Evolutionary conservation across 768 basidiomycete species (phyloP).

Genomic region (Mycena leptocephala): DNA sequence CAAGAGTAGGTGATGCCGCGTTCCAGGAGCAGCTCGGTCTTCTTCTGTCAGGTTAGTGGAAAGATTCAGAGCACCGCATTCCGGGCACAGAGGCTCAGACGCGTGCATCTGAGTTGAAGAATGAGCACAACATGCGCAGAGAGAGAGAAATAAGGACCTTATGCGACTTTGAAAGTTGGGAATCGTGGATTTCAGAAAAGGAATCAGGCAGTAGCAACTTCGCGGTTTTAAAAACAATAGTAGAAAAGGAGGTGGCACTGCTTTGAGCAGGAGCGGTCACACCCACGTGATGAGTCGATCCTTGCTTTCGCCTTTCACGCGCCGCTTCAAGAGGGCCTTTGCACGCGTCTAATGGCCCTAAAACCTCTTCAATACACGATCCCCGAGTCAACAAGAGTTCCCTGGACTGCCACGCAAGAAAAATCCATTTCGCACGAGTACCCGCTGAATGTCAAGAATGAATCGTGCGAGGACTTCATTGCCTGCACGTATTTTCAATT

Average conservation of each 20-base stretch:
- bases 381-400: neutral
- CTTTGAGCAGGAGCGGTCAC: neutral
- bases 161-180: too few relatives aligned
- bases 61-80: too few relatives aligned
- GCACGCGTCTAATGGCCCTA: conserved; percentile 20
- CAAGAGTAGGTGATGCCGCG: neutral
- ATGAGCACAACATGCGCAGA: too few relatives aligned
- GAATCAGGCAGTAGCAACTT: too few relatives aligned
- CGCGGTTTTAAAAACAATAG: too few relatives aligned
- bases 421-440: conserved; percentile 70
- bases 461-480: conserved; percentile 71
- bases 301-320: neutral
- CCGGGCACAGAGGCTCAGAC: too few relatives aligned
- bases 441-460: conserved; percentile 65
- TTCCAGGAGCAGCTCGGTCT: neutral
- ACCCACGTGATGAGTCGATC: neutral
- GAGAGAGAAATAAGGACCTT: too few relatives aligned
- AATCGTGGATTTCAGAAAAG: too few relatives aligned
- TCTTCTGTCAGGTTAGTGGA: too few relatives aligned
- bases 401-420: conserved; percentile 75
- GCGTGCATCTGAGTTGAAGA: too few relatives aligned
- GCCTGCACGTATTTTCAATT: conserved; percentile 80
- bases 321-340: neutral
- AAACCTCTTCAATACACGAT: conserved; percentile 21
- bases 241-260: too few relatives aligned